A percentile compares a stretch with the other conserved stretches of the same genome.
Evolutionary conservation across 148 eudicot species (phyloP).

Genomic region (Rhododendron mucronatum): DNA sequence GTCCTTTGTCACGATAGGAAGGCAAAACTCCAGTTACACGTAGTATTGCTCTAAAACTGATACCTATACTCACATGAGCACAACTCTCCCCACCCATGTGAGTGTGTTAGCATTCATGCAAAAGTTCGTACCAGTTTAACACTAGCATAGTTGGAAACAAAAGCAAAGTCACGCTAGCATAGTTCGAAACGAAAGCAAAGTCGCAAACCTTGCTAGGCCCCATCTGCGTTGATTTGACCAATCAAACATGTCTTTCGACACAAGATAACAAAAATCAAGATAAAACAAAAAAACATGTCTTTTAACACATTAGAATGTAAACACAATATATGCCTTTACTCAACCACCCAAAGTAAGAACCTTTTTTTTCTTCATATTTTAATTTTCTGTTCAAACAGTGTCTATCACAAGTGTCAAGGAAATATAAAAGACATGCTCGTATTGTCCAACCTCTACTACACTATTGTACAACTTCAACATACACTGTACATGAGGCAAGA

Average conservation of each 20-base stretch:
- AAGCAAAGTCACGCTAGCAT: no score
- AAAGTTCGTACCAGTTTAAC: neutral
- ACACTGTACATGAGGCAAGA: conserved; percentile 9
- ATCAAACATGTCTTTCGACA: neutral
- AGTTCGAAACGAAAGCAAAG: neutral
- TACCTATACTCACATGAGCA: no score
- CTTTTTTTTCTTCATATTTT: neutral
- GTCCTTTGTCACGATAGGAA: neutral
- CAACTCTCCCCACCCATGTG: no score
- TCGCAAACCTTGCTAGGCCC: neutral
- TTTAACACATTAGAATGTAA: neutral
- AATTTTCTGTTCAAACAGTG: neutral
- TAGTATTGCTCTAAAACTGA: neutral
- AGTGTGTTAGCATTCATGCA: neutral
- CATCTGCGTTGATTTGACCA: neutral
- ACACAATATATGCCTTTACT: neutral
- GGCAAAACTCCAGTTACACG: neutral
- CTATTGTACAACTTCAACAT: conserved; percentile 13
- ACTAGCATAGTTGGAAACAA: no score
- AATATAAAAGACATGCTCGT: neutral
- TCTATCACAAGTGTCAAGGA: neutral
- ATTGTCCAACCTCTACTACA: conserved; percentile 1
- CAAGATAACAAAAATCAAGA: neutral
- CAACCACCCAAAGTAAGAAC: neutral
- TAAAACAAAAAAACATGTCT: no score